Evolutionary conservation across 257 asterid genomes (phyloP).

Genomic region (Nicotiana undulata): DNA sequence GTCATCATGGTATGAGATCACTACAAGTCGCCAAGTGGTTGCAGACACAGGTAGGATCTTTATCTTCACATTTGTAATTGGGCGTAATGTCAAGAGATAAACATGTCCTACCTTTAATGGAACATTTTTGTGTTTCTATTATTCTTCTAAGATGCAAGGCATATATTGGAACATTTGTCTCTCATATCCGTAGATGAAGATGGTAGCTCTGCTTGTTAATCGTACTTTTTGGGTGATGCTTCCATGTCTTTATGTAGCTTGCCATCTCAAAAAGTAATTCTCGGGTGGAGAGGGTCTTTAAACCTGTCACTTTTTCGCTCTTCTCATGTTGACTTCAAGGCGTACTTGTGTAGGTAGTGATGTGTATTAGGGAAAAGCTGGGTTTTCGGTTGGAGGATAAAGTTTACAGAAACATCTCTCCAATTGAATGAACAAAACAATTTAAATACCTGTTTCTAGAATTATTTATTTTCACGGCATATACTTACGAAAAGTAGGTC

Average conservation of each 20-base stretch:
- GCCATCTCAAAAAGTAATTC: too few relatives aligned
- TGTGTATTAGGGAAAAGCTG: not conserved
- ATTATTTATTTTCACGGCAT: not conserved
- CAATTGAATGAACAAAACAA: not conserved
- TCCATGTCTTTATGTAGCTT: not conserved
- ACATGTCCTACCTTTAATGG: not conserved
- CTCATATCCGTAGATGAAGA: not conserved
- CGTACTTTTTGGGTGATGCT: not conserved
- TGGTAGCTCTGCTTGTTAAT: not conserved
- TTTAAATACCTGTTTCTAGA: not conserved
- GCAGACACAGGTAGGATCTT: constrained; percentile 69
- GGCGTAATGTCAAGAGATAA: not conserved
- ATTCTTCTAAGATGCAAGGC: not conserved
- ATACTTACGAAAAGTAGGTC: not conserved
- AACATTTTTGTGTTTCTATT: constrained; percentile 5
- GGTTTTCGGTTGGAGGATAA: not conserved
- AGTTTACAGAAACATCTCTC: not conserved
- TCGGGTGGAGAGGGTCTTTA: too few relatives aligned
- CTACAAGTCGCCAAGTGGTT: constrained; percentile 94
- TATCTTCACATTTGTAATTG: not conserved
- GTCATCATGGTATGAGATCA: constrained; percentile 93
- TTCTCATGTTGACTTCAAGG: not conserved
- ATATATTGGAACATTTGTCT: not conserved
- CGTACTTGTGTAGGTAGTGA: not conserved
- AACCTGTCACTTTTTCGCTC: not conserved